Percentiles rank a stretch among this genome's conserved stretches.
Evolutionary conservation across 768 basidiomycete genomes (phyloP).

Genomic region (Leccinum incarnatum): DNA sequence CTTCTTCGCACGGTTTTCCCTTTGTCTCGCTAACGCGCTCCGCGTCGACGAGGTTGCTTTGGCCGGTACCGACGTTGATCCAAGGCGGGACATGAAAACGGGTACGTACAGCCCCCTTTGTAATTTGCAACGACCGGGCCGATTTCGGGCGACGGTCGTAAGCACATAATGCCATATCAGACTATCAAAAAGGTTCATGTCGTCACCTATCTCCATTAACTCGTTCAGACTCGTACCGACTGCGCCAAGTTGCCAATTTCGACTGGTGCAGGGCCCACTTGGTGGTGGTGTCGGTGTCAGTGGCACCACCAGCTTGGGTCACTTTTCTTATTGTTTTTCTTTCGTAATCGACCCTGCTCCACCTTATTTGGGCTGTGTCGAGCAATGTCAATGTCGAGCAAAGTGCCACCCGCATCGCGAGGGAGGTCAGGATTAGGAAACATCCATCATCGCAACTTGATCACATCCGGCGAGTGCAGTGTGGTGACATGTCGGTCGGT

Average conservation of each 20-base stretch:
- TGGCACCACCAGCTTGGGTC: not conserved
- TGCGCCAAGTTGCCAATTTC: not conserved
- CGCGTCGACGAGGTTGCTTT: not conserved
- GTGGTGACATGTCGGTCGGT: not conserved
- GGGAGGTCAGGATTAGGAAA: not conserved
- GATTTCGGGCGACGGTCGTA: not conserved
- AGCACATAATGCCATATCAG: not conserved
- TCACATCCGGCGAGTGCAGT: not conserved
- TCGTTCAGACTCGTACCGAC: not conserved
- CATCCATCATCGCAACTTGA: not conserved
- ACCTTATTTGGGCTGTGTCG: not conserved
- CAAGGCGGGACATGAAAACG: not conserved
- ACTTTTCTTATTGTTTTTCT: not conserved
- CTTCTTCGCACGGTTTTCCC: not conserved
- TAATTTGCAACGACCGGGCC: not conserved
- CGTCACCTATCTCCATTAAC: not conserved
- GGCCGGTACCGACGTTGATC: not conserved
- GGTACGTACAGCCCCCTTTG: slow-evolving; percentile 1
- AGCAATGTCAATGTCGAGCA: not conserved
- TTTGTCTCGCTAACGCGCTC: not conserved
- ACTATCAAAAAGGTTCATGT: not conserved
- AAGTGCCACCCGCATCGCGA: not conserved
- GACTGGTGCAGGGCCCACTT: not conserved
- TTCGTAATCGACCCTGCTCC: not conserved
- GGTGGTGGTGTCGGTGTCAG: not conserved